Base-by-base conservation (phyloP, 495 filamentous ascomycete genomes). In the Penicillium taxi region DNA sequence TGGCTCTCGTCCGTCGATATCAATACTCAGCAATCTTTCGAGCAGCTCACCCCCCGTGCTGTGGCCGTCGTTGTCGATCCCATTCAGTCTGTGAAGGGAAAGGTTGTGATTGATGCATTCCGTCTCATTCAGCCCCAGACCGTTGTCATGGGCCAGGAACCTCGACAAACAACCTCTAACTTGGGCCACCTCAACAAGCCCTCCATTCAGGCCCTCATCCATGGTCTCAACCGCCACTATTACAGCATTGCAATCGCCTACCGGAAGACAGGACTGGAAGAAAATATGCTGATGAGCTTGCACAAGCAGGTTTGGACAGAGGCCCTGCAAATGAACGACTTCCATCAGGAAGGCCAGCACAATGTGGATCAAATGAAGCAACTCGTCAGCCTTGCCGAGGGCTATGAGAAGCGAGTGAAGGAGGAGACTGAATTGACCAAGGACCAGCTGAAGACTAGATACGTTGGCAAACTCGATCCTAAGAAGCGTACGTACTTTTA, bases 291-390 rank as follows among this genome's bases (percentile, higher is more conserved):
- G 52, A 98, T 98, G 91, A 98, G 96, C 53, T 67, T 98, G 41
- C 91, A 98, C 70, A 98, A 98, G 73, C 89, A 94, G 39, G 89
- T 95, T 28, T 98, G 91, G 91, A 98, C 91, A 4, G 91, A 98
- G 59, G 91, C 87, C 7, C 63, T 98, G 50, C 78, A 93, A 58
- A 96, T 98, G 93, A 84, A 89, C 34, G 88, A 96, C 59, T 98
- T 96, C 75, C 74, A 79, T 32, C 69, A 79, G 41, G 90, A 95
- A 58, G 86, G 80, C 16, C 66, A 75, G 41, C 72, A 82, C 52
- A 98, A 95, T 48, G 81, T 82, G 47, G 87, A 91, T 18, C 74
- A 81, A 33, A 77, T 98, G 66, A 75, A 88, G 70, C 78, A 81
- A 52, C 77, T 98, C 30, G 93, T 96, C 37, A 73, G 67, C 34